Base-by-base conservation (phyloP, 495 filamentous ascomycete species). In the Sphaerosporella brunnea region DNA sequence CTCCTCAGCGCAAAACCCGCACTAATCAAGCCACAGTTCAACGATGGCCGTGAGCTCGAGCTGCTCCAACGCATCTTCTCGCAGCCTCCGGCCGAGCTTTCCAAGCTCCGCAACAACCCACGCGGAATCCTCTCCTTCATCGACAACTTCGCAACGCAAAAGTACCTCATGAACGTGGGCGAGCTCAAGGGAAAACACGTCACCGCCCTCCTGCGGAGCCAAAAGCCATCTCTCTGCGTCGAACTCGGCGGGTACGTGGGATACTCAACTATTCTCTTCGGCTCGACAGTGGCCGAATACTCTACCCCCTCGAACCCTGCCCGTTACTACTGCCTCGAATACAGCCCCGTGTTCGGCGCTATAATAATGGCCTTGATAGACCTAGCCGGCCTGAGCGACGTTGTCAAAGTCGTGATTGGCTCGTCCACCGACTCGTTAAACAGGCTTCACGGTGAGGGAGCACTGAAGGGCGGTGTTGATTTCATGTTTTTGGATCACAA, bases 181-280 rank as follows among this genome's bases (percentile, higher is more conserved):
- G 67, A 73, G 36, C 62, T 72, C 45, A 92, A 92, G 55, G 82
- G 80, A 16, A 66, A 66, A 34, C 72, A 84, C 19, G 70, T 88
- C 15, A 67, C 66, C 0, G 64, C 78, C 23, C 56, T 84, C 5
- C 84, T 90, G 48, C 60, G 62, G 9, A 64, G 78, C 47, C 55
- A 69, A 39, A 79, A 77, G 58, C 84, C 84, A 0, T 52, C 71
- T 32, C 68, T 66, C 3, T 80, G 86, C 68, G 73, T 90, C 39
- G 84, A 92, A 60, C 71, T 88, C 2, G 84, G 84, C 34, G 79
- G 80, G 39, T 92, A 87, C 63, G 67, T 85, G 24, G 84, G 84
- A 36, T 90, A 87, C 65, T 84, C 79, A 0, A 74, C 77, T 35
- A 75, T 85, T 42, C 65, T 82, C 4, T 84, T 84, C 53, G 78